Base-by-base conservation (phyloP, 2,329 filamentous ascomycete genomes). In the Botrytis fragariae region DNA sequence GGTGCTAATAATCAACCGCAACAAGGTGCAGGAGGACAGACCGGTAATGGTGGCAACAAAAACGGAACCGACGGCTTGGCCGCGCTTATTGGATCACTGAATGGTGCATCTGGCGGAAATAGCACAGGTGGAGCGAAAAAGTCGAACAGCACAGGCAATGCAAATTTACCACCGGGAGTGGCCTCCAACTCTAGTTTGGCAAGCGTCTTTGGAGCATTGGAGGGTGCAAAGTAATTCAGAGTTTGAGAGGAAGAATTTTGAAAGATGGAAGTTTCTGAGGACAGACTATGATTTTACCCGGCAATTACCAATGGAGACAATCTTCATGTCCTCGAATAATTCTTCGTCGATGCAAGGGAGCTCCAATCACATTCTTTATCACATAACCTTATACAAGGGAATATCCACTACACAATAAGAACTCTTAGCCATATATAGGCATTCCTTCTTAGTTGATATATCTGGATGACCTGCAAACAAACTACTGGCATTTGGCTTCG, bases 191-290 rank as follows among this genome's bases (percentile, higher is more conserved):
- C 69, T n/a, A 35, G 45, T 39, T 72, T 72, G 69, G 69, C 69
- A 2, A 57, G 60, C 51, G 20, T 72, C 14, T 72, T 72, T 72
- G 69, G 60, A 22, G 69, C 69, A 18, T 65, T 72, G 45, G 69
- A 72, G 18, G 61, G 69, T 10, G 69, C 69, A 35, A 59, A 59
- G 39, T 45, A 25, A 45, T n/a, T 16, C 25, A 16, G 29, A 14
- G 37, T 25, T 22, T n/a, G 54, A 32, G 68, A 61, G 14, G 18
- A 37, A 3, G 29, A 29, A 6, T 69, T 57, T 35, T n/a, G 16
- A 22, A n/a, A n/a, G 29, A 22, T n/a, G 22, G 18, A 14, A 37
- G 1, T 1, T 39, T 39, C 14, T 18, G 60, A 12, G 35, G 35
- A 16, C 22, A 25, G 25, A 14, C 22, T 39, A 14, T 37, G 8